These are phyloP conservation scores for Acanthochlamys bracteata DNA, from an alignment of 106 monocot species.

Conservation along the genomic window DNA sequence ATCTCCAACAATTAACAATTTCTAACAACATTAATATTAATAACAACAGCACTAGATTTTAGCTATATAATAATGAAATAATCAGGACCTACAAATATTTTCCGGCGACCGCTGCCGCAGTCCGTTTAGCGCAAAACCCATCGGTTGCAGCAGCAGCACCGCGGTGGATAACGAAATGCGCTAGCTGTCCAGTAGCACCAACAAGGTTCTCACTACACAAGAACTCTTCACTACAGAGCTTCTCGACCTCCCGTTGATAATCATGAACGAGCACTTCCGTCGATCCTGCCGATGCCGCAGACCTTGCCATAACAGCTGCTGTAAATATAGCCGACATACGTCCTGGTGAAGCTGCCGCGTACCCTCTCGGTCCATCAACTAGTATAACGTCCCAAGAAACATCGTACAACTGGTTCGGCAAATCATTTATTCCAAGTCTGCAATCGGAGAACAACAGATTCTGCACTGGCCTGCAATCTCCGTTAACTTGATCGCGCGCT, in stretches of 20 bases:
- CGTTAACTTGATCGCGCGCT: slow-evolving; percentile 15
- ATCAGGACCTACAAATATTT: not conserved
- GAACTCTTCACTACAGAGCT: slow-evolving; percentile 58
- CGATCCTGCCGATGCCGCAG: slow-evolving; percentile 6
- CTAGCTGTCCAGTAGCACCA: slow-evolving; percentile 30
- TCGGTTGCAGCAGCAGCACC: slow-evolving; percentile 10
- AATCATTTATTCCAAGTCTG: slow-evolving; percentile 66
- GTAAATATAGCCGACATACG: slow-evolving; percentile 82
- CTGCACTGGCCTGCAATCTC: slow-evolving; percentile 73
- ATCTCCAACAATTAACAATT: too few species aligned
- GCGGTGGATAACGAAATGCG: slow-evolving; percentile 41
- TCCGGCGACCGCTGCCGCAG: slow-evolving; percentile 1
- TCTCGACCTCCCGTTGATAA: slow-evolving; percentile 66
- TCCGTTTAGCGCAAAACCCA: slow-evolving; percentile 19
- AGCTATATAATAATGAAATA: too few species aligned
- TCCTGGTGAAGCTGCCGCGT: slow-evolving; percentile 50
- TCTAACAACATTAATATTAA: too few species aligned
- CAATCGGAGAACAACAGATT: slow-evolving; percentile 90
- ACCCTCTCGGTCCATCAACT: slow-evolving; percentile 84
- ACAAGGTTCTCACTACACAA: slow-evolving; percentile 68
- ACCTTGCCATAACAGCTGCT: slow-evolving; percentile 71
- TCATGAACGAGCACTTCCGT: slow-evolving; percentile 80
- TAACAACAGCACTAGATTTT: too few species aligned
- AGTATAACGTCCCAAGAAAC: slow-evolving; percentile 83
- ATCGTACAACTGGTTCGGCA: slow-evolving; percentile 87